Evolutionary conservation across 2,329 filamentous ascomycete genomes (phyloP), one percentile per base, ranked within the genome.

Genomic region (Trichoderma breve): DNA sequence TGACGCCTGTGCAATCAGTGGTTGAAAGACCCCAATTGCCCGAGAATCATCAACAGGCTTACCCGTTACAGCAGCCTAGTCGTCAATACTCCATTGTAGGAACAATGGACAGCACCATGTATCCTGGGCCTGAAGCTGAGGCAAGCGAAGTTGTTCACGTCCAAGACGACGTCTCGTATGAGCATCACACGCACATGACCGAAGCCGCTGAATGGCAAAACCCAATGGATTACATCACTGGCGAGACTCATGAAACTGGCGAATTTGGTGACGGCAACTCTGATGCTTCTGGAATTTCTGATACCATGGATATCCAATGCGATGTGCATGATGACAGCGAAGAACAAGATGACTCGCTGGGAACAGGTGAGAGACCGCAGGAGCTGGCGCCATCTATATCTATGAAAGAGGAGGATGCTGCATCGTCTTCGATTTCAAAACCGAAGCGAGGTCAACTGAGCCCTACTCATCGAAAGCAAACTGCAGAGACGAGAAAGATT

Each of bases 401-500:
- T 21, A 15, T 21, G 58, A 72, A 39, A 15, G 32, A 28, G 32
- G 34, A 68, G 58, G 67, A 64, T 39, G 32, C 32, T 58, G 68
- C n/a, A n/a, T n/a, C 24, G 18, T n/a, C 24, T 15, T 39, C 64
- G 15, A 11, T 11, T 14, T n/a, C n/a, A n/a, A 58, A 24, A 24
- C 14, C 24, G 28, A 60, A 26, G 65, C 65, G 55, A 69, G 60
- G 14, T 7, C 73, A 73, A 1, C 79, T 81, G 39, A 74, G 75
- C 1, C 74, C 76, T 7, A 72, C 75, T 15, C 73, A 76, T 18
- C 77, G 81, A 6, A 74, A 77, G n/a, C 76, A 80, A 60, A 82
- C 81, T 1, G 78, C 78, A 28, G 76, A 78, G 15, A 83, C 82
- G 2, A 78, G 82, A 14, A 77, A 74, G 12, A 74, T 78, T 21